Base-by-base conservation (phyloP, 2,329 filamentous ascomycete species). In the Dactylellina parvicollis region DNA sequence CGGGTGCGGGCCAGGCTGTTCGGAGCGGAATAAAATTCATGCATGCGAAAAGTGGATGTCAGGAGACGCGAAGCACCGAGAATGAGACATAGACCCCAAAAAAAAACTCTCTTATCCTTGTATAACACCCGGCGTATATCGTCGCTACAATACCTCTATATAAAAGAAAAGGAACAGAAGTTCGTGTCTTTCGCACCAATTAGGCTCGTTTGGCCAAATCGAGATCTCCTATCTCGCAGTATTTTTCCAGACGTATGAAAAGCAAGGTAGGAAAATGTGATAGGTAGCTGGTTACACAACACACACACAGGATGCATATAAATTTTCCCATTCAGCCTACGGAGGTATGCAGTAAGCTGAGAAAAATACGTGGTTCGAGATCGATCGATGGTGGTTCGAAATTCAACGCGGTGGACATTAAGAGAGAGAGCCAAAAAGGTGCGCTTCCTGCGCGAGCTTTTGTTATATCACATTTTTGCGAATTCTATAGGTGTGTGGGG, bases 201-300 rank as follows among this genome's bases (percentile, higher is more conserved):
- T 38, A 5, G 34, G 16, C 16, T 38, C 30, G 30, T 5, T 32
- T 38, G n/a, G n/a, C n/a, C n/a, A n/a, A n/a, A n/a, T n/a, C n/a
- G n/a, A n/a, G n/a, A n/a, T n/a, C n/a, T n/a, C n/a, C n/a, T n/a
- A n/a, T n/a, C n/a, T n/a, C n/a, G n/a, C n/a, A n/a, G n/a, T n/a
- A n/a, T n/a, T n/a, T n/a, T n/a, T n/a, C n/a, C n/a, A n/a, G 34
- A 38, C 34, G 50, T 14, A 38, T 32, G 20, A 9, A 38, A 38
- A 10, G n/a, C n/a, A 16, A 10, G 16, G 49, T 20, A 20, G 32
- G 22, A 56, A 55, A 60, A 60, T 60, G 60, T 66, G 54, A 73
- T 47, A 46, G 54, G 66, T 47, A 55, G n/a, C n/a, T 24, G 52
- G 67, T 73, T 73, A 73, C 69, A 73, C 69, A 73, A 66, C 69